Evolutionary conservation across 1,284 basidiomycete genomes (phyloP).

Genomic region (Moniliella sp.): DNA sequence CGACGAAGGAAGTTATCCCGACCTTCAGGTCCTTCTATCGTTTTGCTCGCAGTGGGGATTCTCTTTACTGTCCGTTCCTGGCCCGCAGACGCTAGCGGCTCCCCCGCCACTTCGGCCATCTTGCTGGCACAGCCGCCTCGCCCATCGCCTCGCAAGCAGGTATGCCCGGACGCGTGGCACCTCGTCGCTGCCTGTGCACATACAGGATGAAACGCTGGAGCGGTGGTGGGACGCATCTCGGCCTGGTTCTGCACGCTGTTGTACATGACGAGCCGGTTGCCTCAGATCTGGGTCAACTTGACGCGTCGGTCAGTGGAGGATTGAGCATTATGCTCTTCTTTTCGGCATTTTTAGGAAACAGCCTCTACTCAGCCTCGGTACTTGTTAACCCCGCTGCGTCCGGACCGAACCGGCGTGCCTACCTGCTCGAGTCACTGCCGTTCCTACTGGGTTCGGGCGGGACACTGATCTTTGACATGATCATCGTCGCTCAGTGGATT

Average conservation of each 20-base stretch:
- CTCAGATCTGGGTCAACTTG: conserved; percentile 32
- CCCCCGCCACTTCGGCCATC: too few species aligned
- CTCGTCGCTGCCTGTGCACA: too few species aligned
- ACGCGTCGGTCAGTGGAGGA: conserved; percentile 20
- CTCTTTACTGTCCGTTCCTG: too few species aligned
- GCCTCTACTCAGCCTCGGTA: conserved; percentile 21
- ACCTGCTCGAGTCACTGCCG: conserved; percentile 20
- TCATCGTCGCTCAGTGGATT: conserved; percentile 21
- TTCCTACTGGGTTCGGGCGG: conserved; percentile 25
- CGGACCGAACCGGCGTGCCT: conserved; percentile 6
- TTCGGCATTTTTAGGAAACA: conserved; percentile 22
- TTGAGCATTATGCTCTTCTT: conserved; percentile 27
- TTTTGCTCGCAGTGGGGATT: too few species aligned
- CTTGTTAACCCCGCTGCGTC: conserved; percentile 13
- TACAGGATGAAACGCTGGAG: conserved; percentile 2
- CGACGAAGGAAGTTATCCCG: too few species aligned
- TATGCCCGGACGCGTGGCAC: too few species aligned
- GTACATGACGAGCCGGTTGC: conserved; percentile 31
- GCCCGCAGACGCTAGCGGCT: too few species aligned
- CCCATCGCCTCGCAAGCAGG: too few species aligned
- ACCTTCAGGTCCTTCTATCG: too few species aligned
- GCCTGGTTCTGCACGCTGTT: conserved; percentile 28
- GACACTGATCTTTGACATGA: conserved; percentile 27
- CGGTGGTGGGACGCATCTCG: conserved; percentile 18
- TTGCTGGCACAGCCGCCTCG: too few species aligned